A percentile compares a stretch with the other conserved stretches of the same genome.
phyloP scores from a whole-genome alignment of 2,329 filamentous ascomycete species.

The Mariannaea sp. region DNA sequence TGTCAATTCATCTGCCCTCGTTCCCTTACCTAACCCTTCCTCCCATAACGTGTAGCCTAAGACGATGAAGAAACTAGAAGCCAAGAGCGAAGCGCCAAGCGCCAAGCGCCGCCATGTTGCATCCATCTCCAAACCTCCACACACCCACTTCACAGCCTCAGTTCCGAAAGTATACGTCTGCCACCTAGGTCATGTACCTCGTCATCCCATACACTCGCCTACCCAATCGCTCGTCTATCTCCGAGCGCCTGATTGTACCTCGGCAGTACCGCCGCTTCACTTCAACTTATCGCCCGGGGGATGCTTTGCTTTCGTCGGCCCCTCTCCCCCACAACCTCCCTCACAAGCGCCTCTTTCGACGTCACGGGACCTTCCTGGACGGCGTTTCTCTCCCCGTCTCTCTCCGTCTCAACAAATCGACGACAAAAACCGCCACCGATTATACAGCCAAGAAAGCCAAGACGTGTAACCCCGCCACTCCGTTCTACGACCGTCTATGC shows the following conservation, averaged over 20 bases:
- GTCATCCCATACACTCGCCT: too few species aligned
- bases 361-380: constrained; percentile 27
- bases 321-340: too few species aligned
- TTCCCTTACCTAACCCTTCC: constrained; percentile 8
- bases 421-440: constrained; percentile 12
- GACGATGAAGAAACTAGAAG: too few species aligned
- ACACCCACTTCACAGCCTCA: constrained; percentile 34
- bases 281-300: too few species aligned
- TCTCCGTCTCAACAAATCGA: too few species aligned
- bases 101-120: constrained; percentile 18
- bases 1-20: constrained; percentile 19
- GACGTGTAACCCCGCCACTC: constrained; percentile 16
- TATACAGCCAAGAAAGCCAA: constrained; percentile 10
- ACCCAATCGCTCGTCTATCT: constrained; percentile 3
- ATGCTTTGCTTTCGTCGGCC: too few species aligned
- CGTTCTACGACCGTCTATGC: not conserved
- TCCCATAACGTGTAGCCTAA: too few species aligned
- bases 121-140: constrained; percentile 23
- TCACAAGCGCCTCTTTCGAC: constrained; percentile 23
- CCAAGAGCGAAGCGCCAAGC: constrained; percentile 34
- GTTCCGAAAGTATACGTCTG: too few species aligned
- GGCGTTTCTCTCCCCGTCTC: constrained; percentile 6
- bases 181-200: constrained; percentile 5
- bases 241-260: too few species aligned
- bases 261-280: too few species aligned